Evolutionary conservation across 352 stramenopile species (phyloP).

Genomic region (Globisporangium nunn): DNA sequence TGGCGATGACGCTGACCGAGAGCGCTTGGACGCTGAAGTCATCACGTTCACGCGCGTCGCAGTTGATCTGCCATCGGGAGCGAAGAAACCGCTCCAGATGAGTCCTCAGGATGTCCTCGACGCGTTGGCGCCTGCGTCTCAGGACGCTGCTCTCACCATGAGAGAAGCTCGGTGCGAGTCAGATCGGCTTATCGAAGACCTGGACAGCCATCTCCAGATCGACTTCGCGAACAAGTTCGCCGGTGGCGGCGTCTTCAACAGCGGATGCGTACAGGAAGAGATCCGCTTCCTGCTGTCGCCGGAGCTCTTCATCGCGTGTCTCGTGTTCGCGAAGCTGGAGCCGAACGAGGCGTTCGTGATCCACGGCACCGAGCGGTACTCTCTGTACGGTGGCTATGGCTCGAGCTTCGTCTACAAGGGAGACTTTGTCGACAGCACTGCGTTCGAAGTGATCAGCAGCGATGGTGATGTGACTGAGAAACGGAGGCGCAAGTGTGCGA

Average conservation of each 20-base stretch:
- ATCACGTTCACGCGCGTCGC: slow-evolving; percentile 54
- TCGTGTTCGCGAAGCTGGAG: slow-evolving; percentile 58
- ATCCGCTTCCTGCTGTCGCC: slow-evolving; percentile 76
- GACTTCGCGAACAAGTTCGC: slow-evolving; percentile 83
- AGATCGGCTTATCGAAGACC: slow-evolving; percentile 52
- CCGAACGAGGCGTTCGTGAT: slow-evolving; percentile 65
- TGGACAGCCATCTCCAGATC: slow-evolving; percentile 58
- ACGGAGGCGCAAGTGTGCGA: slow-evolving; percentile 39
- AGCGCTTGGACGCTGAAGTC: slow-evolving; percentile 22
- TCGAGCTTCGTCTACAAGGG: slow-evolving; percentile 43
- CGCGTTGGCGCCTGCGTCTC: neutral
- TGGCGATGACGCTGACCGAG: neutral
- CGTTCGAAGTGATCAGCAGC: slow-evolving; percentile 6
- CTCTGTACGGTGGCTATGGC: slow-evolving; percentile 52
- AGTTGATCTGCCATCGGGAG: slow-evolving; percentile 14
- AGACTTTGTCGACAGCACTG: slow-evolving; percentile 31
- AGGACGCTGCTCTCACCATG: slow-evolving; percentile 5
- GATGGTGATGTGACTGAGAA: slow-evolving; percentile 1
- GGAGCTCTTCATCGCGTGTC: slow-evolving; percentile 57
- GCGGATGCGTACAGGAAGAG: slow-evolving; percentile 76
- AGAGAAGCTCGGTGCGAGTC: slow-evolving; percentile 25
- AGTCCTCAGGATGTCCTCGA: slow-evolving; percentile 18
- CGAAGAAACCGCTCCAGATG: slow-evolving; percentile 3
- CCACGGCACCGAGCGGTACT: slow-evolving; percentile 56
- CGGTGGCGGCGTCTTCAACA: slow-evolving; percentile 63